Percentiles rank a stretch among this genome's conserved stretches.
Evolutionary conservation across 2,329 filamentous ascomycete genomes (phyloP).

Genomic region (Myriangium duriaei): DNA sequence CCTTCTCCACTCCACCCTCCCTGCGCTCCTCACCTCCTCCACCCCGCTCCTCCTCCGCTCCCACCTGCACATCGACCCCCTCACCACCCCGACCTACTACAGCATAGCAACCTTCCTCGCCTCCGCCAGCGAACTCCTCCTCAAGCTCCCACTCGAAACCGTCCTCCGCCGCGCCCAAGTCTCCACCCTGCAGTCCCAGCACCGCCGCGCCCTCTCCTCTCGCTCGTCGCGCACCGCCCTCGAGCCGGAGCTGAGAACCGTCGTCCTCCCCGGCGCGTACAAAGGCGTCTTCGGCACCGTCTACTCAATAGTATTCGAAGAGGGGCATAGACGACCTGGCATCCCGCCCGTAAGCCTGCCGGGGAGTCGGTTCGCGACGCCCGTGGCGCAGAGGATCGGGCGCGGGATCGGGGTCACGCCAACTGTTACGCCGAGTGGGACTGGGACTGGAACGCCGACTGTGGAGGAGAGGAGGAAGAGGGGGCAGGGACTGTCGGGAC

Average conservation of each 20-base stretch:
- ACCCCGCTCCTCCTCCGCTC: constrained; percentile 76
- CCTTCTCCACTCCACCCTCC: constrained; percentile 70
- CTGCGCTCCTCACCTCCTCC: constrained; percentile 69
- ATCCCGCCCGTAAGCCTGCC: constrained; percentile 23
- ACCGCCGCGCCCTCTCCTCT: constrained; percentile 29
- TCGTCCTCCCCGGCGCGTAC: constrained; percentile 71
- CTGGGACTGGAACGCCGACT: constrained; percentile 15
- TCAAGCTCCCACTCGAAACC: constrained; percentile 85
- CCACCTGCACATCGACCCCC: constrained; percentile 71
- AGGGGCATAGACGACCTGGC: constrained; percentile 46
- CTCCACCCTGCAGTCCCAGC: constrained; percentile 43
- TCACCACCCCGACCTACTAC: constrained; percentile 70
- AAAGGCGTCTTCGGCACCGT: constrained; percentile 82
- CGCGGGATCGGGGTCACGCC: constrained; percentile 9
- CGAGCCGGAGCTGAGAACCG: constrained; percentile 45
- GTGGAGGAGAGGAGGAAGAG: constrained; percentile 34
- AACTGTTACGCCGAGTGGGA: background rate
- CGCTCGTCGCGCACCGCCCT: constrained; percentile 22
- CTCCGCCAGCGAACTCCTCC: constrained; percentile 65
- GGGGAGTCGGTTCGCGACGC: constrained; percentile 11
- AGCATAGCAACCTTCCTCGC: constrained; percentile 70
- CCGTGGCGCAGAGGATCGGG: constrained; percentile 21
- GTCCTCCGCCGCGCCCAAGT: constrained; percentile 82
- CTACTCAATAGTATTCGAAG: constrained; percentile 72
- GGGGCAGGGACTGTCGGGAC: constrained; percentile 55